A percentile compares a stretch with the other conserved stretches of the same genome.
These are phyloP conservation scores for Chiua sp. DNA, from an alignment of 1,284 basidiomycete genomes.

Conservation along the genomic window DNA sequence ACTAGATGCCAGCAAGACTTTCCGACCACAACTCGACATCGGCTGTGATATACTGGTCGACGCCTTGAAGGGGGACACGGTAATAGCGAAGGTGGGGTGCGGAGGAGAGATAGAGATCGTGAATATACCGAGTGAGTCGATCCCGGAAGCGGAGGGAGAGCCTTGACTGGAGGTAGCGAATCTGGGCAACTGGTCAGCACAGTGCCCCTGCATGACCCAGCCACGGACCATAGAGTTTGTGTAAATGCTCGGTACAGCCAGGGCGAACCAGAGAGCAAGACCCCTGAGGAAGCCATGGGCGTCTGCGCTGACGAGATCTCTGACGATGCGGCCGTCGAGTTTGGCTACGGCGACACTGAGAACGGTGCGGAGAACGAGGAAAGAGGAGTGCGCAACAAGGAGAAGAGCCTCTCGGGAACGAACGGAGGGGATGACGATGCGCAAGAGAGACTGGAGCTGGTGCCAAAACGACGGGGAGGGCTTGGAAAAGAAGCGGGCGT, in stretches of 20 bases:
- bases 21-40: conserved; percentile 94
- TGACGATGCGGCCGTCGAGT: conserved; percentile 90
- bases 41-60: conserved; percentile 93
- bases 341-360: conserved; percentile 89
- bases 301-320: conserved; percentile 90
- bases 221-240: conserved; percentile 89
- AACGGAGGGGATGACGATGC: conserved; percentile 77
- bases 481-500: too few species aligned
- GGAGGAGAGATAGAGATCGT: conserved; percentile 89
- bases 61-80: conserved; percentile 73
- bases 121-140: conserved; percentile 88
- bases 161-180: conserved; percentile 91
- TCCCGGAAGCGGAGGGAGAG: conserved; percentile 87
- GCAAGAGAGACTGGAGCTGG: conserved; percentile 80
- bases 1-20: conserved; percentile 90
- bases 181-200: conserved; percentile 50
- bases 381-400: conserved; percentile 82
- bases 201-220: background rate
- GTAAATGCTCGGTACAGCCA: conserved; percentile 93
- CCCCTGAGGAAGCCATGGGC: conserved; percentile 86
- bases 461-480: conserved; percentile 62
- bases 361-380: conserved; percentile 87
- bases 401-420: conserved; percentile 81
- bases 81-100: conserved; percentile 75
- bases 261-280: conserved; percentile 86